Evolutionary conservation across 495 filamentous ascomycete species (phyloP).

Genomic region (Lasiosphaeriaceae sp.): DNA sequence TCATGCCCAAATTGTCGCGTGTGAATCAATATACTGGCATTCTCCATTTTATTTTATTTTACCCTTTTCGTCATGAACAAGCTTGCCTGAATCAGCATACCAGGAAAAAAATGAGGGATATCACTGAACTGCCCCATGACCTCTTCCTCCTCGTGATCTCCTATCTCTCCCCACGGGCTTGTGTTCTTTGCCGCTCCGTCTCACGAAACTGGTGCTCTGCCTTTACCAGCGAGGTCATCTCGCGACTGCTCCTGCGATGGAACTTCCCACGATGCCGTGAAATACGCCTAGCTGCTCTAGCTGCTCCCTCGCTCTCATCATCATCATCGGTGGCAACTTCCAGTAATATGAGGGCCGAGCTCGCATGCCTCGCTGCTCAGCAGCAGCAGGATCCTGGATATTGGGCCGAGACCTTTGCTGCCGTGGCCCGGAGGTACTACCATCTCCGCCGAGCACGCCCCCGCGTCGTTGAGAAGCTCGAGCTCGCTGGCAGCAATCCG

Average conservation of each 20-base stretch:
- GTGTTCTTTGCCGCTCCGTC: constrained; percentile 54
- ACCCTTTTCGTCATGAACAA: background rate
- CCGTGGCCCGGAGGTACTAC: constrained; percentile 54
- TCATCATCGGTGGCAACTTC: background rate
- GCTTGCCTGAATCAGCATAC: background rate
- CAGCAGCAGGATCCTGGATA: background rate
- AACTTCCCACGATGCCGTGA: constrained; percentile 56
- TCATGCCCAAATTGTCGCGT: too few relatives aligned
- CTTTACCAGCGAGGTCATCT: constrained; percentile 47
- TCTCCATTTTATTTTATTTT: too few relatives aligned
- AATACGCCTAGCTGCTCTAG: constrained; percentile 35
- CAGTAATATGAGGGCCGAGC: constrained; percentile 13
- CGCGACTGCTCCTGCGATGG: constrained; percentile 45
- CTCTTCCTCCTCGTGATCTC: constrained; percentile 48
- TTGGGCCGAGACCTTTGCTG: constrained; percentile 48
- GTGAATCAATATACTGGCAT: too few relatives aligned
- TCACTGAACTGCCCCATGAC: constrained; percentile 52
- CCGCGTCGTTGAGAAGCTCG: constrained; percentile 45
- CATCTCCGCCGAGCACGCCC: constrained; percentile 49
- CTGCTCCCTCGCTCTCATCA: constrained; percentile 7
- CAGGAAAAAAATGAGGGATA: constrained; percentile 33
- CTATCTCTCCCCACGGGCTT: constrained; percentile 49
- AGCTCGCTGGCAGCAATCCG: constrained; percentile 23
- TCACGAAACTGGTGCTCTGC: constrained; percentile 50
- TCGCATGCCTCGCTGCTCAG: constrained; percentile 1